Evolutionary conservation across 202 grass and related monocot species (phyloP).

Genomic region (Digitaria exilis): DNA sequence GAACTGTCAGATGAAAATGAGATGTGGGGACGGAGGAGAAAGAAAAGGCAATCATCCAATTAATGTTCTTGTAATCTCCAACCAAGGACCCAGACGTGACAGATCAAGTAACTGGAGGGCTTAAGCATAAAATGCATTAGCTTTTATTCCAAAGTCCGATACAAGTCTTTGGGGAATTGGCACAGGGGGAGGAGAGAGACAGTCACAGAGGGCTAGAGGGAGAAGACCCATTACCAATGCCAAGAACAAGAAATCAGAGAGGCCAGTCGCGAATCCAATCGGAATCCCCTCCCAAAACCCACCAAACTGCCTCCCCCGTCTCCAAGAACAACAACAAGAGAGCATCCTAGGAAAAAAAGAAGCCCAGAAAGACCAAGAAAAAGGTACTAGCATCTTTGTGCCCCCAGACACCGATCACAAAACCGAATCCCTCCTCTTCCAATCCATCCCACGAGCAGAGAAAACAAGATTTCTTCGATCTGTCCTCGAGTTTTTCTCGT

Average conservation of each 20-base stretch:
- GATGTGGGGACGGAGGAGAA: not conserved
- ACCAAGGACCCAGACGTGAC: not conserved
- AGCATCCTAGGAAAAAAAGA: constrained; percentile 39
- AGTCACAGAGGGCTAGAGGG: constrained; percentile 11
- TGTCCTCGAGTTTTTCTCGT: constrained; percentile 9
- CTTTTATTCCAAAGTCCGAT: constrained; percentile 55
- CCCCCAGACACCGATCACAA: constrained; percentile 22
- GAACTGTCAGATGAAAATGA: constrained; percentile 35
- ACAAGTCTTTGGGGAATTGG: constrained; percentile 50
- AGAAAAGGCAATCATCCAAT: not conserved
- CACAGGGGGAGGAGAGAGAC: constrained; percentile 24
- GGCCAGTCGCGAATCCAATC: constrained; percentile 45
- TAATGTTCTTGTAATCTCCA: constrained; percentile 19
- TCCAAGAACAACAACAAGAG: constrained; percentile 56
- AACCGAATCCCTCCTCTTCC: not conserved
- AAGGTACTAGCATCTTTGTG: constrained; percentile 49
- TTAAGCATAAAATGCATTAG: not conserved
- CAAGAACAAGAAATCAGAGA: constrained; percentile 57
- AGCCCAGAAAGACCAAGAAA: constrained; percentile 28
- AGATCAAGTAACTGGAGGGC: not conserved
- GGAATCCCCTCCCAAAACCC: constrained; percentile 56
- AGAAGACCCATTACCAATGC: constrained; percentile 35
- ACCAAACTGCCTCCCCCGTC: constrained; percentile 37
- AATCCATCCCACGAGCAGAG: constrained; percentile 16
- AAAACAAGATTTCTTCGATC: constrained; percentile 33